Percentiles rank a stretch among this genome's conserved stretches.
phyloP scores from a whole-genome alignment of 495 filamentous ascomycete genomes.

The Astrocystis sublimbata region DNA sequence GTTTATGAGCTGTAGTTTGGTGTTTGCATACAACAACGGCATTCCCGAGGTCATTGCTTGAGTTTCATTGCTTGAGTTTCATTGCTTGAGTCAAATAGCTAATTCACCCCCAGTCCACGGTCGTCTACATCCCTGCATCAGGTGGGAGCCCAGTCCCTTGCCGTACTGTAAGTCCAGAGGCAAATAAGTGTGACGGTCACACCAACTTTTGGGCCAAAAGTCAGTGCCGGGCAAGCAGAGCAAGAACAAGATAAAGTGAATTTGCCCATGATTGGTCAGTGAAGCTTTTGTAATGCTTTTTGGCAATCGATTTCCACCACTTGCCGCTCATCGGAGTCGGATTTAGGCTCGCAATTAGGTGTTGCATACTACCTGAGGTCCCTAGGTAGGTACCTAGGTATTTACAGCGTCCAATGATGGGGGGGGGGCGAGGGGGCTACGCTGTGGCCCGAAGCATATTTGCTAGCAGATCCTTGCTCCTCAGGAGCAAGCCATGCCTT shows the following conservation, averaged over 20 bases:
- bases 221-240: background rate
- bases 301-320: slow-evolving; percentile 19
- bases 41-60: too few species aligned
- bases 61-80: too few species aligned
- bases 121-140: too few species aligned
- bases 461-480: slow-evolving; percentile 6
- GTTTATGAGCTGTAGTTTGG: too few species aligned
- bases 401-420: too few species aligned
- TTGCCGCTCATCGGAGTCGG: slow-evolving; percentile 22
- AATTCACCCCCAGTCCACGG: too few species aligned
- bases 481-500: too few species aligned
- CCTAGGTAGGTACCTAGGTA: too few species aligned
- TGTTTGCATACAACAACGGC: too few species aligned
- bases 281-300: slow-evolving; percentile 19
- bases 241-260: slow-evolving; percentile 13
- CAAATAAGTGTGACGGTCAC: background rate
- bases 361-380: too few species aligned
- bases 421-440: slow-evolving; percentile 8
- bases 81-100: too few species aligned
- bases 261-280: slow-evolving; percentile 11
- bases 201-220: background rate
- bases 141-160: too few species aligned
- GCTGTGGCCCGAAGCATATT: background rate
- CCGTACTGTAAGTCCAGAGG: background rate
- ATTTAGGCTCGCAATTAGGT: background rate